Evolutionary conservation across 768 basidiomycete species (phyloP).

Genomic region (Imleria badia): DNA sequence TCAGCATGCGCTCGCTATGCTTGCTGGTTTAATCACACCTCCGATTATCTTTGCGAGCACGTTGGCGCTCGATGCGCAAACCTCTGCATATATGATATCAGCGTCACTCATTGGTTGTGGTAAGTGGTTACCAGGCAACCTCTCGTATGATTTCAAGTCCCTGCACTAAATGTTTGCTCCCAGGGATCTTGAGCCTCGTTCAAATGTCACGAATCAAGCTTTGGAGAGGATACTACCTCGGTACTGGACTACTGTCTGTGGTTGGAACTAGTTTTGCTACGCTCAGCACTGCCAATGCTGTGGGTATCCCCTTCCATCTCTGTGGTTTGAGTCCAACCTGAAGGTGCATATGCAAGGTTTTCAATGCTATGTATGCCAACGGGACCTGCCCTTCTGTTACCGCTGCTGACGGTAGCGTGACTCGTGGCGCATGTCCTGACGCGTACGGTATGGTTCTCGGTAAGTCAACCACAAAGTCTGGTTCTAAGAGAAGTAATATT

Average conservation of each 20-base stretch:
- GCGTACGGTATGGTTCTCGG: constrained; percentile 80
- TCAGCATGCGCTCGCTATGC: constrained; percentile 79
- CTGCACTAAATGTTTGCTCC: not conserved
- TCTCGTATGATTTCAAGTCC: not conserved
- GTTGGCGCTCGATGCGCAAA: constrained; percentile 55
- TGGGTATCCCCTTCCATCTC: constrained; percentile 29
- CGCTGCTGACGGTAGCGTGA: constrained; percentile 56
- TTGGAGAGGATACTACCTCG: constrained; percentile 63
- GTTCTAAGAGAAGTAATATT: not conserved
- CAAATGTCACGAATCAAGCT: constrained; percentile 74
- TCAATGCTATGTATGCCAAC: constrained; percentile 72
- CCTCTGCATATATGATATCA: constrained; percentile 77
- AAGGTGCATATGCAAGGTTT: constrained; percentile 46
- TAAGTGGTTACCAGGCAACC: constrained; percentile 30
- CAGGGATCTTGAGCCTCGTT: constrained; percentile 72
- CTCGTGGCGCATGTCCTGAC: constrained; percentile 66
- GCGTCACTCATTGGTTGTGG: constrained; percentile 79
- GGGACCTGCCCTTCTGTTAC: constrained; percentile 71
- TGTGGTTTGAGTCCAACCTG: not conserved
- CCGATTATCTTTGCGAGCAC: constrained; percentile 76
- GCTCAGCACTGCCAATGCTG: constrained; percentile 68
- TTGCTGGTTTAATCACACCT: constrained; percentile 79
- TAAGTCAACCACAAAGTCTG: constrained; percentile 20
- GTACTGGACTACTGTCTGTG: constrained; percentile 79
- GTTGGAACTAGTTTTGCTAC: constrained; percentile 83